Conservation (phyloP, 163 green algal species). For the Prototheca cutis region DNA sequence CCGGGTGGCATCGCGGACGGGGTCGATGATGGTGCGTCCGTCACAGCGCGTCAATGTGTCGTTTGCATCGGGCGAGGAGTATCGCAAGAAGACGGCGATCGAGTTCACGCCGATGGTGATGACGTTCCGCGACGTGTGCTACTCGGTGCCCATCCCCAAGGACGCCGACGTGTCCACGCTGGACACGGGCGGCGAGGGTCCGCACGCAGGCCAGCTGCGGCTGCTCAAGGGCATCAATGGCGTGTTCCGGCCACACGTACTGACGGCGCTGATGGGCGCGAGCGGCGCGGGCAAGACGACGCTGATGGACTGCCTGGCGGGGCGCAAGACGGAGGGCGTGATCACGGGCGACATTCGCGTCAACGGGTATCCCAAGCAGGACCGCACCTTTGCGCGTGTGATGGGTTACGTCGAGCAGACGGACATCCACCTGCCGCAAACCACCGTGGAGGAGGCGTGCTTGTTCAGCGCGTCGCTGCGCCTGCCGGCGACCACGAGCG, state of each 20-base stretch:
- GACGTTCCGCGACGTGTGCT: constrained; percentile 13
- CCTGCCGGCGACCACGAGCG: constrained; percentile 19
- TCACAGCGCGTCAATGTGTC: constrained; percentile 1
- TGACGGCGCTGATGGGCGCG: constrained; percentile 65
- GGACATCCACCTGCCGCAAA: constrained; percentile 18
- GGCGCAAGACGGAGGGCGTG: constrained; percentile 43
- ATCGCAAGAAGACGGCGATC: constrained; percentile 2
- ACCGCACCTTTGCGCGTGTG: constrained; percentile 43
- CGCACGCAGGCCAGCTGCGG: constrained; percentile 27
- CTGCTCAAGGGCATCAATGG: constrained; percentile 59
- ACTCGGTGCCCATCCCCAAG: constrained; percentile 9
- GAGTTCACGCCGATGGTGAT: constrained; percentile 4
- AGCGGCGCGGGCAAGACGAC: constrained; percentile 72
- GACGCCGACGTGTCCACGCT: not conserved
- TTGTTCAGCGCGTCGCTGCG: constrained; percentile 42
- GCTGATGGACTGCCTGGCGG: constrained; percentile 63
- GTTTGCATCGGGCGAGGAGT: constrained; percentile 1
- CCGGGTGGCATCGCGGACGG: too few species aligned
- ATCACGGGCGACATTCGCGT: constrained; percentile 47
- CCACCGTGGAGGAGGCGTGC: constrained; percentile 51
- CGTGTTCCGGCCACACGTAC: constrained; percentile 47
- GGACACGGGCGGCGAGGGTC: not conserved
- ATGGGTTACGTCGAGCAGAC: constrained; percentile 56
- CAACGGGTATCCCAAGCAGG: constrained; percentile 48
- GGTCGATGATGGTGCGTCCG: not conserved